Conservation (phyloP, 2,329 filamentous ascomycete genomes). For the Penicillium sp. region DNA sequence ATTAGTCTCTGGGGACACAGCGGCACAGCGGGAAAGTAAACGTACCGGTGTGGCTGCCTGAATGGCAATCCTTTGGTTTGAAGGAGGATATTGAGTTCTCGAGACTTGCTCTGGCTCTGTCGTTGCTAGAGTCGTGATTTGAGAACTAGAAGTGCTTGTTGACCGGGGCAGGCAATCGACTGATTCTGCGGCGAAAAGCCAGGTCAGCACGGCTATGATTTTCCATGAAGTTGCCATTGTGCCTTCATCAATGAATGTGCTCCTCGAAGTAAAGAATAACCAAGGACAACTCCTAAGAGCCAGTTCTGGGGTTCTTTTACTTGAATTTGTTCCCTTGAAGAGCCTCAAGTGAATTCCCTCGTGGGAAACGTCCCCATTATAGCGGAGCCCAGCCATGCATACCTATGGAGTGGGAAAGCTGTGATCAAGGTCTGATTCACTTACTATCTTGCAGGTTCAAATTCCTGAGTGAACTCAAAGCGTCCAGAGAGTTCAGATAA, state of each 20-base stretch:
- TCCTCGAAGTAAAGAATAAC: no score
- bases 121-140: conserved; percentile 10
- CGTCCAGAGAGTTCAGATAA: conserved; percentile 1
- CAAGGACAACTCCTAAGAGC: no score
- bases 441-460: conserved; percentile 13
- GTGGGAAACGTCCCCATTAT: background rate
- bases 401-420: background rate
- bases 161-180: conserved; percentile 21
- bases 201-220: conserved; percentile 30
- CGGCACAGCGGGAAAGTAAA: background rate
- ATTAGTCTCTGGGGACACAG: conserved; percentile 8
- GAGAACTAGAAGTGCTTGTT: conserved; percentile 9
- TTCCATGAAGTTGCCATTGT: conserved; percentile 17
- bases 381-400: no score
- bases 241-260: background rate
- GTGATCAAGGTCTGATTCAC: conserved; percentile 1
- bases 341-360: background rate
- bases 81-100: conserved; percentile 35
- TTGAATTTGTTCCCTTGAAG: conserved; percentile 7
- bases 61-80: conserved; percentile 21
- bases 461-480: conserved; percentile 8
- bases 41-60: conserved; percentile 30
- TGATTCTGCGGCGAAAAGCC: conserved; percentile 27
- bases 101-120: conserved; percentile 16
- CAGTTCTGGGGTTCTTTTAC: background rate